Conservation (phyloP, 2,329 filamentous ascomycete genomes). For the Beauveria scarabaeidicola region DNA sequence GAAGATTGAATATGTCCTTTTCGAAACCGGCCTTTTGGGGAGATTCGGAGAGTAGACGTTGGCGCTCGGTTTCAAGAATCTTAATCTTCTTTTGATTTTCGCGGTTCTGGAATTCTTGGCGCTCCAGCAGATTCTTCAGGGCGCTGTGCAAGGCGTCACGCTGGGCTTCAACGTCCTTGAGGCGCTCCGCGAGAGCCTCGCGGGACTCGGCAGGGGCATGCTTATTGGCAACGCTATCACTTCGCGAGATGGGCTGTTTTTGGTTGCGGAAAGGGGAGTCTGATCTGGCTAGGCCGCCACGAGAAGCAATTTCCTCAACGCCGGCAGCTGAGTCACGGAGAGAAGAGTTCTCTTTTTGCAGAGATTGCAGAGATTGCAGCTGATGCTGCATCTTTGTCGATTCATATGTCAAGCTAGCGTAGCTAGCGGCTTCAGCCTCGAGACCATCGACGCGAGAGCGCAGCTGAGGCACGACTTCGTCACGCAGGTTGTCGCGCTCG, state of each 20-base stretch:
- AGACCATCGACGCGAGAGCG: conserved; percentile 68
- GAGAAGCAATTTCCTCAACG: conserved; percentile 17
- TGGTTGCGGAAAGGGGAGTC: conserved; percentile 50
- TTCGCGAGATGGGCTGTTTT: conserved; percentile 44
- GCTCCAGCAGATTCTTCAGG: conserved; percentile 73
- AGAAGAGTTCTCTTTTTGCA: conserved; percentile 59
- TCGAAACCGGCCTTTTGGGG: conserved; percentile 74
- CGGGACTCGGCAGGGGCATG: conserved; percentile 45
- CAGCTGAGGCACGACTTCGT: conserved; percentile 77
- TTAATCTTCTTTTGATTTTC: conserved; percentile 76
- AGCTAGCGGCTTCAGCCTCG: conserved; percentile 63
- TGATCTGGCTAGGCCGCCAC: conserved; percentile 50
- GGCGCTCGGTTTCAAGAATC: conserved; percentile 68
- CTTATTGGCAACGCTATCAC: conserved; percentile 40
- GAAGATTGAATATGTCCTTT: conserved; percentile 68
- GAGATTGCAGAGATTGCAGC: conserved; percentile 57
- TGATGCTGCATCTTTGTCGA: conserved; percentile 83
- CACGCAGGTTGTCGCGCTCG: conserved; percentile 84
- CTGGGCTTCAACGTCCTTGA: conserved; percentile 91
- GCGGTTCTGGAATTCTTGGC: conserved; percentile 75
- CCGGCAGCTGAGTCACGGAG: conserved; percentile 34
- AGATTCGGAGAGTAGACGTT: conserved; percentile 59
- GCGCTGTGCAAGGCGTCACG: conserved; percentile 85
- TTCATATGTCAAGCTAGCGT: conserved; percentile 68
- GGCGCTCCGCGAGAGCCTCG: conserved; percentile 64